Evolutionary conservation across 2,329 filamentous ascomycete genomes (phyloP), one percentile per base, ranked within the genome.

Genomic region (Sphaerostilbella broomeana): DNA sequence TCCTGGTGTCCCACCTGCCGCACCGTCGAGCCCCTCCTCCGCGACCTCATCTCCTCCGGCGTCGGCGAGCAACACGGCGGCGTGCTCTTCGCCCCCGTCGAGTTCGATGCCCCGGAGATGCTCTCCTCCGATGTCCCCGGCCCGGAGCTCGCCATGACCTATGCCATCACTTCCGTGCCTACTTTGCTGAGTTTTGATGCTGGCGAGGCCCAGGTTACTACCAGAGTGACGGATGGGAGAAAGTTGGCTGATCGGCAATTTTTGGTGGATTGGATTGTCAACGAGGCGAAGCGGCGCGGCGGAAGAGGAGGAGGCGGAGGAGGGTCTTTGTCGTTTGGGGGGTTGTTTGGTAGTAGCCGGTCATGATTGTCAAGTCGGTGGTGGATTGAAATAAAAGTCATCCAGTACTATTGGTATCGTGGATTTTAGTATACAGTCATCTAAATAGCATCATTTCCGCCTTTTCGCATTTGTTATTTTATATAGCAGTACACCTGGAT

Each of bases 81-180:
- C 18, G 69, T 80, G 5, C 63, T 61, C n/a, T 72, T 68, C 43
- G 70, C 65, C 43, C 62, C 67, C 19, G 64, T 80, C 43, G 72
- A 79, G 53, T 75, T 69, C 44, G 77, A 80, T 51, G 65, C 69
- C 4, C 70, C 72, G 2, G 77, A 79, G 52, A 64, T 77, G 44
- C 73, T 75, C 72, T 25, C 27, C 16, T 12, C 28, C 13, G 54
- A 56, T 1, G 52, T 51, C 16, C 48, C 50, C 19, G 54, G 52
- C 51, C 52, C 26, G 48, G 50, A 25, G 52, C 53, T 77, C 13
- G 72, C 70, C 6, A 61, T 70, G 52, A 67, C 64, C 6, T 79
- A 77, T 54, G 73, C 76, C 71, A 74, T 80, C 50, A 75, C 65
- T 18, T 67, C 66, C 12, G 64, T 79, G 45, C 76, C 76, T 17